Base-by-base conservation (phyloP, 495 filamentous ascomycete species). In the Oidiodendron maius region DNA sequence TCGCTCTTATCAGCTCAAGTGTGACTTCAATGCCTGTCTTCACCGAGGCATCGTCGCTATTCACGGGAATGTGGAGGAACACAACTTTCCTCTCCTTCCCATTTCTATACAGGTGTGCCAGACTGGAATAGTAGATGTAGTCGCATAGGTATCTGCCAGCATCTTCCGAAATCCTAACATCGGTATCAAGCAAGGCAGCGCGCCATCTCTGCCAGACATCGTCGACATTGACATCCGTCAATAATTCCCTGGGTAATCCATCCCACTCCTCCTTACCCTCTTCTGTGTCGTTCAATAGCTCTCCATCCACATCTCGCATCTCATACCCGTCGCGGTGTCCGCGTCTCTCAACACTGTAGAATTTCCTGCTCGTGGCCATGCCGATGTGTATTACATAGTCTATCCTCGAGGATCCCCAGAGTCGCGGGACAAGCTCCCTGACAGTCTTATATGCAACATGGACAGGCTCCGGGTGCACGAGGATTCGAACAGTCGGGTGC, bases 81-180 rank as follows among this genome's bases (percentile, higher is more conserved):
- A 84, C 61, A 13, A 89, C 81, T 44, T 77, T 81, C 36, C 70
- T 70, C 30, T 69, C 60, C 17, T 70, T 69, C 4, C 68, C 65
- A 63, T 70, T 73, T 40, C 68, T 62, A 16, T 80, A 65, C 49
- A 67, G 62, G 35, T 58, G 22, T 67, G 66, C 74, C 61, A 95
- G 57, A 52, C 79, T 86, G 4, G 83, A 83, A 66, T 82, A 94
- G 64, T 87, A 93, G 40, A 85, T 90, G 60, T 90, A 95, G 56
- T 91, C 89, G 61, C 89, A 95, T 13, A 91, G 69, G 59, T 84
- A 95, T 37, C 78, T 82, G 0, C 89, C 89, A 0, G 89, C 84
- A 58, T 94, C 84, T 36, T 82, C 77, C 4, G 84, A 88, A 11
- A 83, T 66, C 5, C 79, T 71, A 1, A 88, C 57, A 52, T 87